Percentiles rank a stretch among this genome's conserved stretches.
Evolutionary conservation across 768 basidiomycete species (phyloP).

Genomic region (Saitozyma sp.): DNA sequence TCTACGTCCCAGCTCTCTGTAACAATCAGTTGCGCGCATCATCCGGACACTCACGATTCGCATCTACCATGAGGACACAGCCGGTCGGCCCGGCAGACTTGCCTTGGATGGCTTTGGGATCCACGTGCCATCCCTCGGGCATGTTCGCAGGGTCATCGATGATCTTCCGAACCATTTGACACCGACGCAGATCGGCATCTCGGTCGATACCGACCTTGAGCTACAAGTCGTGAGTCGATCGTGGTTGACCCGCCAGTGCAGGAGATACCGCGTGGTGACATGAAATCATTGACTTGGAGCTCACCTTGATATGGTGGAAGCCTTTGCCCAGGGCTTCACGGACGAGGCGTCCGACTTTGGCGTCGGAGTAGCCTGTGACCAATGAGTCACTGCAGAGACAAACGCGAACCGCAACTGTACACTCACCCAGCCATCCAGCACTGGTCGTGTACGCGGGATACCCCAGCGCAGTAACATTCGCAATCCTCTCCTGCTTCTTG

Average conservation of each 20-base stretch:
- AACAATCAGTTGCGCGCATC: conserved; percentile 37
- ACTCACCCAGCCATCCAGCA: conserved; percentile 74
- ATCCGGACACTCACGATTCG: conserved; percentile 65
- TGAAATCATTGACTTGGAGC: too few species aligned
- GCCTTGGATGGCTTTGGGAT: conserved; percentile 68
- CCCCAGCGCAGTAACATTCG: conserved; percentile 75
- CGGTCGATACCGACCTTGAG: conserved; percentile 83
- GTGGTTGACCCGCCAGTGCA: too few species aligned
- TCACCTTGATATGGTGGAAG: conserved; percentile 11
- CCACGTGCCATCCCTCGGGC: conserved; percentile 65
- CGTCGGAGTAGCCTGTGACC: conserved; percentile 73
- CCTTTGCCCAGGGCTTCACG: background rate
- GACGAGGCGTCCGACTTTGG: conserved; percentile 64
- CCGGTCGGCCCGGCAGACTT: conserved; percentile 96
- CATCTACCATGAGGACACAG: conserved; percentile 93
- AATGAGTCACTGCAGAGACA: too few species aligned
- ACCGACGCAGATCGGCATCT: conserved; percentile 59
- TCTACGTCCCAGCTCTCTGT: conserved; percentile 63
- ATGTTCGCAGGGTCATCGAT: conserved; percentile 54
- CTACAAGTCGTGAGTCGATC: too few species aligned
- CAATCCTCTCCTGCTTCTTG: conserved; percentile 54
- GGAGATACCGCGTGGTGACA: too few species aligned
- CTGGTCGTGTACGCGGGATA: conserved; percentile 78
- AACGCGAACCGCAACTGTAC: too few species aligned
- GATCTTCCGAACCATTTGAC: background rate